These are phyloP conservation scores for Pilatotrama ljubarskyi DNA, from an alignment of 768 basidiomycete species.

Conservation along the genomic window DNA sequence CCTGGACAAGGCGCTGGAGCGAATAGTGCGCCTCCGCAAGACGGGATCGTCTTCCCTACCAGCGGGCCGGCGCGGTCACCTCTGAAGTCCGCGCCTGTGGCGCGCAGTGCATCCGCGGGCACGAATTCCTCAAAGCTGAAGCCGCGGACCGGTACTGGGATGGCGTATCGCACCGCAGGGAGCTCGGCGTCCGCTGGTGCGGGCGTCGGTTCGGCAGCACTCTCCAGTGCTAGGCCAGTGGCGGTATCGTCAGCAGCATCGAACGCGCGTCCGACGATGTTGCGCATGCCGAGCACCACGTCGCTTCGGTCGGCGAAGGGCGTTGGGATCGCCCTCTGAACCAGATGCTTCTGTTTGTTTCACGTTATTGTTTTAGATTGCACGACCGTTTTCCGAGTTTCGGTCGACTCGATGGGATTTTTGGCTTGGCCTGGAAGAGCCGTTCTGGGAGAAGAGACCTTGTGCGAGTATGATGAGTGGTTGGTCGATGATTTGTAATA, in stretches of 20 bases:
- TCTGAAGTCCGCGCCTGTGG: neutral
- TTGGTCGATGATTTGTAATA: conserved; percentile 4
- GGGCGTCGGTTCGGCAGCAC: neutral
- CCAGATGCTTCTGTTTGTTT: neutral
- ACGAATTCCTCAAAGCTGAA: conserved; percentile 32
- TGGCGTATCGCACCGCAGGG: conserved; percentile 53
- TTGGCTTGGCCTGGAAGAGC: neutral
- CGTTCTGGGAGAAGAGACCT: neutral
- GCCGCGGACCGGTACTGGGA: conserved; percentile 69
- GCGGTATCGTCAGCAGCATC: neutral
- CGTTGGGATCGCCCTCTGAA: conserved; percentile 20
- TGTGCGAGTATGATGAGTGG: conserved; percentile 9
- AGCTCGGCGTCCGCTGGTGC: neutral
- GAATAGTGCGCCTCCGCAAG: conserved; percentile 3
- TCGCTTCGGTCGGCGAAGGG: conserved; percentile 18
- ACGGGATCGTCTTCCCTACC: conserved; percentile 10
- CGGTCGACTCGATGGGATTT: neutral
- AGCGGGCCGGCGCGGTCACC: conserved; percentile 1
- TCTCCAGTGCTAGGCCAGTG: neutral
- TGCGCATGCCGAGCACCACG: conserved; percentile 25
- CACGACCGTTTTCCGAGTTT: neutral
- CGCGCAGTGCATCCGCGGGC: conserved; percentile 5
- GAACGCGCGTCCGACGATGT: conserved; percentile 20
- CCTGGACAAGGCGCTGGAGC: neutral
- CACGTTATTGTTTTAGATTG: neutral